A percentile compares a stretch with the other conserved stretches of the same genome.
Conservation (phyloP, 495 filamentous ascomycete genomes). For the Xylaria longipes region DNA sequence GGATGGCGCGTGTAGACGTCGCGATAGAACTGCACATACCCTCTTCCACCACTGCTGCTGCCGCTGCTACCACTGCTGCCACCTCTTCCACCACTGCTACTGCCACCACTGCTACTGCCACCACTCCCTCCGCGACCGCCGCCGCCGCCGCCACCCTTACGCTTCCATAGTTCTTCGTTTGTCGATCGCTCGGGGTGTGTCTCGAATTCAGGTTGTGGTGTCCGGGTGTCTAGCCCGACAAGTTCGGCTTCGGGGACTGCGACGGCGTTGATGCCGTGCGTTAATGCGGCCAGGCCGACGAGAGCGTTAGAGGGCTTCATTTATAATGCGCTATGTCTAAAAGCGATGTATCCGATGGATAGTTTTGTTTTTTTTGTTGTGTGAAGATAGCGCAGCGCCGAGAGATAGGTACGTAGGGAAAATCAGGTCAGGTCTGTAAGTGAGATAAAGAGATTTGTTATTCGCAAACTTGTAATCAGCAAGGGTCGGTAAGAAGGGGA, state of each 20-base stretch:
- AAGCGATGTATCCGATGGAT: background rate
- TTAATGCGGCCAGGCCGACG: constrained; percentile 31
- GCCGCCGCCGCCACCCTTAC: constrained; percentile 61
- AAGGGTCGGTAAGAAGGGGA: constrained; percentile 2
- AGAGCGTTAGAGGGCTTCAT: constrained; percentile 38
- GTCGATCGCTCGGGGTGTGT: constrained; percentile 34
- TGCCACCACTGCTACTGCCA: constrained; percentile 33
- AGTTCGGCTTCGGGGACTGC: constrained; percentile 26
- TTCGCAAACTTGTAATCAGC: background rate
- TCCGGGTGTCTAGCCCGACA: constrained; percentile 31
- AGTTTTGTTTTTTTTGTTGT: background rate
- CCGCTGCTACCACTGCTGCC: background rate
- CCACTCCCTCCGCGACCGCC: constrained; percentile 55
- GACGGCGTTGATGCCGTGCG: constrained; percentile 30
- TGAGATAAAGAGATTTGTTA: background rate
- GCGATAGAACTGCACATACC: constrained; percentile 10
- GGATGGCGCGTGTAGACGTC: background rate
- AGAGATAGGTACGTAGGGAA: background rate
- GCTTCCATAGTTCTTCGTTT: constrained; percentile 59
- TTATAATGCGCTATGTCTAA: constrained; percentile 1
- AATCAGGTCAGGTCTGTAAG: background rate
- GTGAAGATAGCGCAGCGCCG: background rate
- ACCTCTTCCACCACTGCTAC: background rate
- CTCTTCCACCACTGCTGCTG: background rate
- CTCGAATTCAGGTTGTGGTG: constrained; percentile 29